Evolutionary conservation across 257 asterid genomes (phyloP).

Genomic region (Solanum clarkiae): DNA sequence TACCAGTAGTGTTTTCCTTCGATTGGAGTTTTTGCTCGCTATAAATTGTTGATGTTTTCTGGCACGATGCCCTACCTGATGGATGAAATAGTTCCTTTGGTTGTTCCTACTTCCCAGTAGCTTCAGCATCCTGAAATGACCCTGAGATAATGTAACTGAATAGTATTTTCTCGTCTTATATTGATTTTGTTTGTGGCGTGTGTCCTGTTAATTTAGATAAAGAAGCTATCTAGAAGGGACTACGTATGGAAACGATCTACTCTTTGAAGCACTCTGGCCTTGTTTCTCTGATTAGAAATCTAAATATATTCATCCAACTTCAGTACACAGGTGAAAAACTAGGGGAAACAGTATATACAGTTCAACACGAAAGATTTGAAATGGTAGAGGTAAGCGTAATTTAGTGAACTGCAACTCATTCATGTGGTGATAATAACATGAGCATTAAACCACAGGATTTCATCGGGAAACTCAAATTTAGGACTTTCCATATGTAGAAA

Average conservation of each 20-base stretch:
- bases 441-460: neutral
- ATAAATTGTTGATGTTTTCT: neutral
- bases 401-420: neutral
- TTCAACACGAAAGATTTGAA: neutral
- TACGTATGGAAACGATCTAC: neutral
- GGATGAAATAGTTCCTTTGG: neutral
- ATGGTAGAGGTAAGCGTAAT: neutral
- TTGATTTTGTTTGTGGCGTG: neutral
- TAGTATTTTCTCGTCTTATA: neutral
- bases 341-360: neutral
- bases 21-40: neutral
- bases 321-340: neutral
- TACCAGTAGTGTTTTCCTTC: neutral
- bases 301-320: neutral
- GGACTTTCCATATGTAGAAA: no score
- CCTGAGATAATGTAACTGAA: neutral
- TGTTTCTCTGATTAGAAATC: neutral
- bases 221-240: neutral
- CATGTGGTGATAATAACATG: neutral
- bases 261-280: neutral
- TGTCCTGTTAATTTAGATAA: neutral
- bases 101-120: neutral
- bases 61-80: neutral
- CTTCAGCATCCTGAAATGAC: neutral
- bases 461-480: no score